Evolutionary conservation across 106 monocot species (phyloP).

Genomic region (Amphibolis antarctica): DNA sequence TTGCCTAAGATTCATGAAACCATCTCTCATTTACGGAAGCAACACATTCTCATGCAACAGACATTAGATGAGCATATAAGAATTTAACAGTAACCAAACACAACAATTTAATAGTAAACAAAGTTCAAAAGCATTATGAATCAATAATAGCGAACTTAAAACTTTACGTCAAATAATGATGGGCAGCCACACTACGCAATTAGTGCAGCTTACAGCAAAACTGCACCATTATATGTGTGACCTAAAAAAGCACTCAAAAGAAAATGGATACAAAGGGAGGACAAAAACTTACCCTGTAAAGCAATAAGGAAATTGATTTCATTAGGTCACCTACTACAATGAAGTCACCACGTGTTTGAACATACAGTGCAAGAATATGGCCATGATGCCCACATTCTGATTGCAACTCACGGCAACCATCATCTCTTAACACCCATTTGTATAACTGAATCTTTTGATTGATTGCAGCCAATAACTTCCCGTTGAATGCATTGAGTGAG

Average conservation of each 20-base stretch:
- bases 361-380: conserved; percentile 84
- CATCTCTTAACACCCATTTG: conserved; percentile 82
- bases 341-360: conserved; percentile 96
- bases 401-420: conserved; percentile 81
- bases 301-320: conserved; percentile 86
- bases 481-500: conserved; percentile 92
- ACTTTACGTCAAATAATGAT: too few species aligned
- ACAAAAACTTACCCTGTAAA: conserved; percentile 60
- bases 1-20: too few species aligned
- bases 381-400: conserved; percentile 96
- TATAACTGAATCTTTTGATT: conserved; percentile 97
- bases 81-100: not conserved
- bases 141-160: too few species aligned
- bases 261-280: not conserved
- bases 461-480: conserved; percentile 87
- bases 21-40: too few species aligned
- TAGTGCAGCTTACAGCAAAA: too few species aligned
- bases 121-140: too few species aligned
- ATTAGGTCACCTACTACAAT: conserved; percentile 97
- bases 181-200: too few species aligned
- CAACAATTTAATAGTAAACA: not conserved
- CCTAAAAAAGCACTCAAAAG: not conserved
- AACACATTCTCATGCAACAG: too few species aligned
- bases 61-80: too few species aligned
- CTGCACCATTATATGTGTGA: too few species aligned